phyloP scores from a whole-genome alignment of 495 filamentous ascomycete species.

The Thozetella sp. region DNA sequence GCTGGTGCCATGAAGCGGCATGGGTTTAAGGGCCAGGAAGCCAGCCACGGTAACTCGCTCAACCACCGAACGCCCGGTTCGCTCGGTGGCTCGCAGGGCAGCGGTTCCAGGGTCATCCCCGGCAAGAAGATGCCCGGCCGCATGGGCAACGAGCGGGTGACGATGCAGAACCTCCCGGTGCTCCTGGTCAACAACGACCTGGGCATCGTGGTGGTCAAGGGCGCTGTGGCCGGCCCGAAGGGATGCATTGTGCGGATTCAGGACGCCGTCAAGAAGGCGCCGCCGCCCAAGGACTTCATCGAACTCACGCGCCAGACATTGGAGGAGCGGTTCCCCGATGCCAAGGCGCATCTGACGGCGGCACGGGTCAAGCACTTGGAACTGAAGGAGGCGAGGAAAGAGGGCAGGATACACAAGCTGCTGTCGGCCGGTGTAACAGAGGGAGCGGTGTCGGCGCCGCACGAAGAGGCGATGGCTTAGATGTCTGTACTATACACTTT shows the following conservation, averaged over 20 bases:
- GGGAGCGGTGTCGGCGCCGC: slow-evolving; percentile 6
- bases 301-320: slow-evolving; percentile 29
- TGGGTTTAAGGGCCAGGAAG: slow-evolving; percentile 84
- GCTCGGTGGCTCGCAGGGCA: slow-evolving; percentile 82
- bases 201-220: slow-evolving; percentile 87
- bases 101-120: slow-evolving; percentile 87
- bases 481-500: slow-evolving; percentile 23
- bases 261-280: slow-evolving; percentile 90
- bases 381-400: slow-evolving; percentile 42
- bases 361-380: slow-evolving; percentile 37
- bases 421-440: slow-evolving; percentile 10
- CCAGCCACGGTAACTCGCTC: slow-evolving; percentile 91
- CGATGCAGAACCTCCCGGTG: slow-evolving; percentile 87
- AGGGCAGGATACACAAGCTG: slow-evolving; percentile 29
- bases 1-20: slow-evolving; percentile 97
- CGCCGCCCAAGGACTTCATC: slow-evolving; percentile 60
- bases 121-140: slow-evolving; percentile 97
- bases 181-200: slow-evolving; percentile 82
- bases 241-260: slow-evolving; percentile 81
- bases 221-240: slow-evolving; percentile 82
- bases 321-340: slow-evolving; percentile 37
- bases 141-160: slow-evolving; percentile 87
- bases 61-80: slow-evolving; percentile 91
- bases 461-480: slow-evolving; percentile 10
- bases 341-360: slow-evolving; percentile 32